These are phyloP conservation scores for Fraxinus ornus DNA, from an alignment of 305 asterid species.

Conservation along the genomic window DNA sequence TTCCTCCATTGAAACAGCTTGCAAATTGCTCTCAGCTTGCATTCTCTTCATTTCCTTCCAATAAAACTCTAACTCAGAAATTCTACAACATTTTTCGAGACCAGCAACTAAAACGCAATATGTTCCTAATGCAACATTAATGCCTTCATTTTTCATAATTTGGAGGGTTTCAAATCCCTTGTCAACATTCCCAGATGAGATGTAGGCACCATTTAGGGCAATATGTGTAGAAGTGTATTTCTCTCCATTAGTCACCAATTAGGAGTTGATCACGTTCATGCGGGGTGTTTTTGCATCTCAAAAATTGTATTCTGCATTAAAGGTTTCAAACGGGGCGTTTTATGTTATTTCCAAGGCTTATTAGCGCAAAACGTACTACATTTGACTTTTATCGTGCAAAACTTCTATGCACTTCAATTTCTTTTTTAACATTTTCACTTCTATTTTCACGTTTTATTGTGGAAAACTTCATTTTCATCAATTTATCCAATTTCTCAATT, in stretches of 20 bases:
- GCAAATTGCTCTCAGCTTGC: conserved; percentile 33
- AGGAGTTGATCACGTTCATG: too few species aligned
- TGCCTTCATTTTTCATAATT: conserved; percentile 51
- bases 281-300: too few species aligned
- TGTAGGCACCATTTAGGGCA: conserved; percentile 58
- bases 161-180: conserved; percentile 59
- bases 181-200: conserved; percentile 50
- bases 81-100: conserved; percentile 56
- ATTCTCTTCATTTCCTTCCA: conserved; percentile 58
- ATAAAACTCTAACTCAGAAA: conserved; percentile 41
- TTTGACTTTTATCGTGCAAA: too few species aligned
- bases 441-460: too few species aligned
- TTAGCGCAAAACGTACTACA: too few species aligned
- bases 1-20: conserved; percentile 46
- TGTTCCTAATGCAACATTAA: conserved; percentile 54
- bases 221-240: conserved; percentile 66
- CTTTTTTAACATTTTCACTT: too few species aligned
- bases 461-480: too few species aligned
- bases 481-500: too few species aligned
- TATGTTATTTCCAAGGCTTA: too few species aligned
- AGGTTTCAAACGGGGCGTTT: too few species aligned
- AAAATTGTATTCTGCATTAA: too few species aligned
- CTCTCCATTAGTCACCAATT: conserved; percentile 53
- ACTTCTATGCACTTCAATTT: too few species aligned
- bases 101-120: conserved; percentile 56